A percentile compares a stretch with the other conserved stretches of the same genome.
These are phyloP conservation scores for Diplocarpon rosae DNA, from an alignment of 2,329 filamentous ascomycete genomes.

Conservation along the genomic window DNA sequence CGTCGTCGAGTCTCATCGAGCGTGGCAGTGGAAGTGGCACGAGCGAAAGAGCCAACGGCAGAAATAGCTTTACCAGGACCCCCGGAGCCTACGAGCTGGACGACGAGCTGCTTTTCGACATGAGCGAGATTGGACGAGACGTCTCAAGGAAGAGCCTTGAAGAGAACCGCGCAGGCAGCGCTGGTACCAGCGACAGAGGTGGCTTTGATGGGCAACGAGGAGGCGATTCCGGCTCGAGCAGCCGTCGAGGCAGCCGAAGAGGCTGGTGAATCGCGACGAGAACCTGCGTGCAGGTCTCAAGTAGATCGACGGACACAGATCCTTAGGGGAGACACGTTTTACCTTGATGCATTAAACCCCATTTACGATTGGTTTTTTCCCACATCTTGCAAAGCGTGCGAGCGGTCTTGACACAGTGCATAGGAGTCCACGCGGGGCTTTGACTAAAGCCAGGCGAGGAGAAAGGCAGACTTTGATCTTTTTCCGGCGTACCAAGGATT, in stretches of 20 bases:
- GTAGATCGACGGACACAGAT: slow-evolving; percentile 1
- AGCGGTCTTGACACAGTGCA: not conserved
- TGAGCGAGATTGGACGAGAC: slow-evolving; percentile 55
- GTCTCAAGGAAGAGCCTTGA: slow-evolving; percentile 46
- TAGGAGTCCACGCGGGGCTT: slow-evolving; percentile 1
- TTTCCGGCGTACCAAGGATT: slow-evolving; percentile 7
- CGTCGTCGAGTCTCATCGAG: slow-evolving; percentile 28
- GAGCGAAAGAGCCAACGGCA: slow-evolving; percentile 29
- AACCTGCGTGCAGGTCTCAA: slow-evolving; percentile 8
- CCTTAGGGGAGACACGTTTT: slow-evolving; percentile 14
- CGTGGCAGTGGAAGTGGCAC: slow-evolving; percentile 25
- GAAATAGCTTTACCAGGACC: slow-evolving; percentile 35
- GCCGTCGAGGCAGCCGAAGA: slow-evolving; percentile 23
- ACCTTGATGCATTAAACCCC: slow-evolving; percentile 17
- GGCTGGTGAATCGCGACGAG: slow-evolving; percentile 17
- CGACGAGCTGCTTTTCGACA: slow-evolving; percentile 62
- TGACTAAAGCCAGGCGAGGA: slow-evolving; percentile 7
- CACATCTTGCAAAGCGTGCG: slow-evolving; percentile 11
- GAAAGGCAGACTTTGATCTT: slow-evolving; percentile 3
- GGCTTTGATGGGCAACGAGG: slow-evolving; percentile 17
- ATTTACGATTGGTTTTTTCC: slow-evolving; percentile 13
- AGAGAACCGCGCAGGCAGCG: slow-evolving; percentile 23
- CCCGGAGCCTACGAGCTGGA: slow-evolving; percentile 40
- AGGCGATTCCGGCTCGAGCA: slow-evolving; percentile 24
- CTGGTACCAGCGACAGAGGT: slow-evolving; percentile 14